Evolutionary conservation across 176 grass and related monocot species (phyloP).

Genomic region (Areca catechu): DNA sequence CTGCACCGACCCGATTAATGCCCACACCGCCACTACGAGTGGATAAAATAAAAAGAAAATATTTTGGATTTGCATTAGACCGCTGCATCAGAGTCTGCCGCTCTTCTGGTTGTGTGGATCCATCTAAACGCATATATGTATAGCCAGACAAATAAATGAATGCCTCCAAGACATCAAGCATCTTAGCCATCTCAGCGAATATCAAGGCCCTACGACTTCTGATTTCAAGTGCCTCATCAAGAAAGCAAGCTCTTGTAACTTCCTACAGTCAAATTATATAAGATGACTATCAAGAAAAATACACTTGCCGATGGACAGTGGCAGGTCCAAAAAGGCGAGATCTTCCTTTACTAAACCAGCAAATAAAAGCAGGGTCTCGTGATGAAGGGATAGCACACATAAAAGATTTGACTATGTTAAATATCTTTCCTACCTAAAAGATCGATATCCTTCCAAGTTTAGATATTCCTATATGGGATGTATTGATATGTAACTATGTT

Average conservation of each 20-base stretch:
- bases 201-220: constrained; percentile 89
- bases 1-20: constrained; percentile 92
- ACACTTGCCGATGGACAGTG: constrained; percentile 85
- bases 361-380: constrained; percentile 57
- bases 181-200: constrained; percentile 99
- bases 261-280: constrained; percentile 99
- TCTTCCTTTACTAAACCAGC: constrained; percentile 69
- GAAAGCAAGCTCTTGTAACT: constrained; percentile 84
- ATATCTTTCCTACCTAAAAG: no score
- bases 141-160: constrained; percentile 98
- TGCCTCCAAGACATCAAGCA: constrained; percentile 95
- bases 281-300: constrained; percentile 94
- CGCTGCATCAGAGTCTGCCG: constrained; percentile 96
- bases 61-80: constrained; percentile 93
- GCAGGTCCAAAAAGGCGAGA: constrained; percentile 78
- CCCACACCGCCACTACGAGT: constrained; percentile 97
- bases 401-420: no score
- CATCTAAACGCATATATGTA: constrained; percentile 93
- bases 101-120: constrained; percentile 88
- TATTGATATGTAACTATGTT: no score
- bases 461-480: no score
- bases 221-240: constrained; percentile 73
- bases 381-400: constrained; percentile 93
- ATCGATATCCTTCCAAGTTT: no score
- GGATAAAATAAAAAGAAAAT: constrained; percentile 96